Evolutionary conservation across 1,284 basidiomycete genomes (phyloP), one percentile per base, ranked within the genome.

Genomic region (Waitea zeae): DNA sequence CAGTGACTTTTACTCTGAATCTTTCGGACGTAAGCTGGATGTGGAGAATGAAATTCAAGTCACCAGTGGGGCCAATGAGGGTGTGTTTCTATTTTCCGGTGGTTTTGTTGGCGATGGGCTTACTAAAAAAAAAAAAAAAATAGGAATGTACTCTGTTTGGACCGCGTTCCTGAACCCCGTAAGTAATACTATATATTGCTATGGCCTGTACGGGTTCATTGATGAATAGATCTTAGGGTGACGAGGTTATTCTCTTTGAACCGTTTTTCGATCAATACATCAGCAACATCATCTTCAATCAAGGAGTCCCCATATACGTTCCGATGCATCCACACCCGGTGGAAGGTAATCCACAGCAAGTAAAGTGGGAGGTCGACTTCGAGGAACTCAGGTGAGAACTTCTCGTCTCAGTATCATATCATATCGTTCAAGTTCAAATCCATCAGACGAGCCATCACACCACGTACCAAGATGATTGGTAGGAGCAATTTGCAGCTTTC

Each of bases 241-340:
- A 98, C 52, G 93, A 97, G 56, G 95, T 98, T 40, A 92, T 99
- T 53, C 77, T 96, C 67, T 92, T 98, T 49, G 95, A 98, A 58
- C 93, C 88, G 4, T 92, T 89, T 65, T 97, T 96, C 50, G 92
- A 97, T 51, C 95, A 98, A 55, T 98, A 96, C 59, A 70, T 84
- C 41, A 80, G 88, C 24, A 86, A 83, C 6, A 76, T 95, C 37
- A 83, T 76, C 17, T 95, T 95, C 69, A 90, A 95, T 49, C 83
- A 82, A 20, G 92, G 89, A 31, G 79, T 74, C 37, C 89, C 93
- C 6, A 78, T 96, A 33, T 98, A 88, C 49, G 87, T 98, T 5
- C 93, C 95, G 2, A 65, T 99, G 12, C 86, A 95, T 44, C 93
- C 95, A 0, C 84, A 86, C 12, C 52, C 61, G 2, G 57, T 59